Conservation (phyloP, 495 filamentous ascomycete genomes). For the Letharia columbiana region DNA sequence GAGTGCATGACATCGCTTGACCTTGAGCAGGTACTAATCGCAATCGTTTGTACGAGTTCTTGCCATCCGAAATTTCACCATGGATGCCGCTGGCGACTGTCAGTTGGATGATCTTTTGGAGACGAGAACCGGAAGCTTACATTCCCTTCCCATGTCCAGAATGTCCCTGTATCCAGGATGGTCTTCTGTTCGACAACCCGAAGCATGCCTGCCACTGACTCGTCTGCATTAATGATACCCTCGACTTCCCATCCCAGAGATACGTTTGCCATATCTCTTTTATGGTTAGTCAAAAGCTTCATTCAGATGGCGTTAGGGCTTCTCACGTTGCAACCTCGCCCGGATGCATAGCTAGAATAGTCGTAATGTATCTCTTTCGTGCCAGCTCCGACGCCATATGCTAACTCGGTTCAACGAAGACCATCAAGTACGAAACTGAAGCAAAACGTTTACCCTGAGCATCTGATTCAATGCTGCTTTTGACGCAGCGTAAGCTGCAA, state of each 20-base stretch:
- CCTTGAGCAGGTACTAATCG: not conserved
- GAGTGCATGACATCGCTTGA: not conserved
- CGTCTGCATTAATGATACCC: constrained; percentile 40
- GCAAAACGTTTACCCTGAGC: constrained; percentile 31
- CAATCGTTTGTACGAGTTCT: not conserved
- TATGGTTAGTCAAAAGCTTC: constrained; percentile 10
- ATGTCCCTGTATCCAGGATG: constrained; percentile 41
- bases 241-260: constrained; percentile 42
- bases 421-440: not conserved
- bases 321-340: constrained; percentile 47
- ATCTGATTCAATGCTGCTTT: constrained; percentile 53
- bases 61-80: constrained; percentile 4
- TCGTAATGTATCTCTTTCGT: constrained; percentile 37
- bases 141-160: constrained; percentile 48
- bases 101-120: not conserved
- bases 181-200: constrained; percentile 42
- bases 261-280: constrained; percentile 42
- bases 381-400: constrained; percentile 48
- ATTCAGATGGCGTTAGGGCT: not conserved
- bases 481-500: constrained; percentile 49
- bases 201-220: constrained; percentile 45
- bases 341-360: constrained; percentile 48
- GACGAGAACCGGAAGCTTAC: constrained; percentile 21
- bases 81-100: constrained; percentile 11
- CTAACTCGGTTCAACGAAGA: constrained; percentile 20